These are phyloP conservation scores for Colletotrichum orchidophilum DNA, from an alignment of 2,329 filamentous ascomycete species.

Conservation along the genomic window DNA sequence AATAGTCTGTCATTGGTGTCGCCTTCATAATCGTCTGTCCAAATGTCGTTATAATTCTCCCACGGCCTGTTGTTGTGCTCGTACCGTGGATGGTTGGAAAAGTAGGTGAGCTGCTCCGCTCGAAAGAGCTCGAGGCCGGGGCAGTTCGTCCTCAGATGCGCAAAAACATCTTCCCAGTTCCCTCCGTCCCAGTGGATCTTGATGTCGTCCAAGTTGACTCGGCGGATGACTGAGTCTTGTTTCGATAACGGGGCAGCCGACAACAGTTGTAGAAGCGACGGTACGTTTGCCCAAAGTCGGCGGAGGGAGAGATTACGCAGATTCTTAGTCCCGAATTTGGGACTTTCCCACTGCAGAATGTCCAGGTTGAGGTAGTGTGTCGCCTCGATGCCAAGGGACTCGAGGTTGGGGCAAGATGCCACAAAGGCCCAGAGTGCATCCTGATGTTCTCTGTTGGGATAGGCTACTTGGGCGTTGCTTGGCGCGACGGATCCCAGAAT, in stretches of 20 bases:
- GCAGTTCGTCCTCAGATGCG: neutral
- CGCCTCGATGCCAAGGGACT: conserved; percentile 11
- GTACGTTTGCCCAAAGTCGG: neutral
- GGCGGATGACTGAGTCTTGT: neutral
- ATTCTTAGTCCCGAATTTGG: neutral
- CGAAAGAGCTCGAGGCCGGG: neutral
- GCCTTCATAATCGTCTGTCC: neutral
- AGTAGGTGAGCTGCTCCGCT: conserved; percentile 9
- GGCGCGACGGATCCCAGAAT: neutral
- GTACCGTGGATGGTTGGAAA: conserved; percentile 1
- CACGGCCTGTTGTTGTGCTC: neutral
- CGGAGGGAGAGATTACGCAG: neutral
- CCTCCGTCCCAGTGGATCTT: conserved; percentile 12
- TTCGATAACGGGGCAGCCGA: neutral
- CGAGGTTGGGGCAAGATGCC: conserved; percentile 5
- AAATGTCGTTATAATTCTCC: neutral
- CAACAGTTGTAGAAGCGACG: neutral
- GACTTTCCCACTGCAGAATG: neutral
- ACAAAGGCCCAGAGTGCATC: conserved; percentile 10
- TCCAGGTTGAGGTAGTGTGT: conserved; percentile 15
- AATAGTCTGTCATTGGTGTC: neutral
- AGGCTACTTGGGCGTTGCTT: conserved; percentile 13
- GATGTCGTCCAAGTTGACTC: neutral
- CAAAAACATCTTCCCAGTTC: conserved; percentile 9
- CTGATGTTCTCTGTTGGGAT: conserved; percentile 20